Evolutionary conservation across 768 basidiomycete genomes (phyloP), one percentile per base, ranked within the genome.

Genomic region (Ramaria rubella): DNA sequence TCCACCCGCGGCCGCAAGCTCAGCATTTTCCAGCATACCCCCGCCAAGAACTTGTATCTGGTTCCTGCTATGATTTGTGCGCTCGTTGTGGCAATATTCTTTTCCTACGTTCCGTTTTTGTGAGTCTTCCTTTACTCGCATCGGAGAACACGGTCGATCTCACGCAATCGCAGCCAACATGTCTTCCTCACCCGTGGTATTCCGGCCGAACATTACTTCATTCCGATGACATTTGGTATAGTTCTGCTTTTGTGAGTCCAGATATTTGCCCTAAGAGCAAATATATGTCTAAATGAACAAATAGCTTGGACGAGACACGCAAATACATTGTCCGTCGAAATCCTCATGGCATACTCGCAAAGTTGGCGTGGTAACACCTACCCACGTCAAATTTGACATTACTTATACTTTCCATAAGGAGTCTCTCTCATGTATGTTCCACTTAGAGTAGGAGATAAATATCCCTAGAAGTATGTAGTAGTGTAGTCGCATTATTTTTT

Each of bases 21-120:
- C 19, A 77, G 77, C 23, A 73, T 83, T 34, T 72, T 85, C 68
- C 77, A 81, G 59, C 78, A 80, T 36, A 78, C 77, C 36, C 82
- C 82, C 1, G 55, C 69, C 11, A 61, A 69, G n/a, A 80, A 81
- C 57, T 59, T 70, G 27, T 76, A 73, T 63, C 64, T 77, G 49
- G 68, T 80, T 44, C 76, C 76, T 0, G 77, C 81, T 0, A 78
- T 79, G 64, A 42, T 72, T 4, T 57, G 65, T 19, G 73, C 78
- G 0, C 65, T 82, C 4, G 64, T 58, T n/a, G 69, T 82, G 55
- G 75, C 72, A 8, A 73, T 74, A 66, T 76, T 68, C 63, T 73
- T 70, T 65, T 59, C 59, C 51, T 70, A 66, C 53, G 61, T 70
- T 14, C 67, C 67, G 31, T 55, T 21, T 24, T 2, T 65, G 38